Percentiles rank a stretch among this genome's conserved stretches.
Evolutionary conservation across 805 yeast genomes (phyloP).

Genomic region (Candida coleopterorum): DNA sequence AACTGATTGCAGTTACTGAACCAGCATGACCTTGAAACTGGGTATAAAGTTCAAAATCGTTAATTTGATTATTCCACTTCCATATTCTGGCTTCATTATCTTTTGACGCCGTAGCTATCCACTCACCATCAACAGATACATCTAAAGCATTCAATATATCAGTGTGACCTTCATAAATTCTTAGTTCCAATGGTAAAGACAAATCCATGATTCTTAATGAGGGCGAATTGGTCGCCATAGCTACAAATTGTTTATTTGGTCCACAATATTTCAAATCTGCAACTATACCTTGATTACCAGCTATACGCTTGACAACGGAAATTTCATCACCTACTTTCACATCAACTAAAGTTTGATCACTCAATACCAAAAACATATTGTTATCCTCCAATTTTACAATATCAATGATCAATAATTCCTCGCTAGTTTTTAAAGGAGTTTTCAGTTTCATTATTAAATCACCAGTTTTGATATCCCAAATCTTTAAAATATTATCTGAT

Average conservation of each 20-base stretch:
- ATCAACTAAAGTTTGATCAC: conserved; percentile 79
- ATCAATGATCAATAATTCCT: conserved; percentile 69
- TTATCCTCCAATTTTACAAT: conserved; percentile 37
- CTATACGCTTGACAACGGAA: conserved; percentile 52
- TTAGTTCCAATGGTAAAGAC: conserved; percentile 54
- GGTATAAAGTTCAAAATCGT: conserved; percentile 45
- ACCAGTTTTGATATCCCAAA: conserved; percentile 57
- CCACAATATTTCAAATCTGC: conserved; percentile 84
- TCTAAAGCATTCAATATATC: conserved; percentile 83
- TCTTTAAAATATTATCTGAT: conserved; percentile 59
- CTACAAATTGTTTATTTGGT: conserved; percentile 53
- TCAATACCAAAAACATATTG: conserved; percentile 49
- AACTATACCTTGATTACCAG: conserved; percentile 94
- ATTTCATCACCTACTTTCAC: conserved; percentile 32
- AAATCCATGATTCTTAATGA: conserved; percentile 73
- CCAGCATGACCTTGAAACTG: conserved; percentile 83
- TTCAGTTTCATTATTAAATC: conserved; percentile 39
- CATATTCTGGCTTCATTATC: conserved; percentile 84
- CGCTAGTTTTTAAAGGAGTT: conserved; percentile 53
- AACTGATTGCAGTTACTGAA: conserved; percentile 74
- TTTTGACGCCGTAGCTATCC: conserved; percentile 92
- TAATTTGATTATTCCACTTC: conserved; percentile 50
- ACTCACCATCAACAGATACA: conserved; percentile 69
- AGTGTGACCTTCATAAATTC: conserved; percentile 71
- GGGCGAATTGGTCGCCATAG: conserved; percentile 92